These are phyloP conservation scores for Ganoderma boninense DNA, from an alignment of 1,284 basidiomycete genomes.

Conservation along the genomic window DNA sequence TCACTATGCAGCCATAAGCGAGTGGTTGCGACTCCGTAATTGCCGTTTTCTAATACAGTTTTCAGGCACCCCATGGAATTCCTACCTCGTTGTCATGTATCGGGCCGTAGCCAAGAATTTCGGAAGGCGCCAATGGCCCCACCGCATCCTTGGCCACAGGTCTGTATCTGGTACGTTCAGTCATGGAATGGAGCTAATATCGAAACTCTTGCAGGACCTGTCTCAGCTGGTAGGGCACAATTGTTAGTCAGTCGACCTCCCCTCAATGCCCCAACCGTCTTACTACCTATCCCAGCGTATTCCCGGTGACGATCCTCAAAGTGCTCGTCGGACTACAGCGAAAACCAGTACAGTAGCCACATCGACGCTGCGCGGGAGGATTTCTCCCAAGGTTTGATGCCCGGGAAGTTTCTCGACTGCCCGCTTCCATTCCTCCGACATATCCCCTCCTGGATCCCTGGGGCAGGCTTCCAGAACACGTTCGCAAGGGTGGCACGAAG, in stretches of 20 bases:
- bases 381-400: constrained; percentile 24
- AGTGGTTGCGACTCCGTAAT: not conserved
- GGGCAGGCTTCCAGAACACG: constrained; percentile 34
- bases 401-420: constrained; percentile 35
- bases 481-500: constrained; percentile 37
- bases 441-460: constrained; percentile 39
- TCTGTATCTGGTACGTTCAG: too few relatives aligned
- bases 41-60: not conserved
- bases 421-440: constrained; percentile 34
- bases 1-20: not conserved
- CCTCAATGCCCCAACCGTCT: constrained; percentile 21
- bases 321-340: constrained; percentile 40
- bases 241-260: constrained; percentile 18
- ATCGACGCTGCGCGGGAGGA: constrained; percentile 16
- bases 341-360: constrained; percentile 34
- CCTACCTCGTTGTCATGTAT: too few relatives aligned
- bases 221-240: constrained; percentile 16
- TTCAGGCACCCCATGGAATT: not conserved
- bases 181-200: too few relatives aligned
- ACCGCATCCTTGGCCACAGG: too few relatives aligned
- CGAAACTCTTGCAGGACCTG: constrained; percentile 27
- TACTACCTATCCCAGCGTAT: constrained; percentile 17
- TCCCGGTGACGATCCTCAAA: constrained; percentile 41
- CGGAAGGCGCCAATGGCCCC: too few relatives aligned
- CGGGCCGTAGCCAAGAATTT: not conserved